Evolutionary conservation across 2,329 filamentous ascomycete species (phyloP).

Genomic region (Cadophora malorum): DNA sequence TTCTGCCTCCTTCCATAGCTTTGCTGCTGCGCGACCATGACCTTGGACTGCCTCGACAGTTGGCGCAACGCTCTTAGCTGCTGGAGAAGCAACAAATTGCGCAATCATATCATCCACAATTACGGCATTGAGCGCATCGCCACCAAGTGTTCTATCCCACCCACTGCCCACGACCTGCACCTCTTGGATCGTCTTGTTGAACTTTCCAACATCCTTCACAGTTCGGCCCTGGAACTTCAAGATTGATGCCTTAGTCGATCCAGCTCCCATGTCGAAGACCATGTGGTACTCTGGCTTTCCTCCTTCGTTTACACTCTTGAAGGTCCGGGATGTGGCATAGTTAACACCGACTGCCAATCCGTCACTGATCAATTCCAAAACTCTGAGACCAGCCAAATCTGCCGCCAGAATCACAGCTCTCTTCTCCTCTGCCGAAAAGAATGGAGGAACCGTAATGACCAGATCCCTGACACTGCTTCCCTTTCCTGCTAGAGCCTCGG

Average conservation of each 20-base stretch:
- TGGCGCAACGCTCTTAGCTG: conserved; percentile 68
- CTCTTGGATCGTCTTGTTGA: conserved; percentile 96
- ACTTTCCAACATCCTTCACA: conserved; percentile 90
- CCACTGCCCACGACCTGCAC: conserved; percentile 86
- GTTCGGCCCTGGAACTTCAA: conserved; percentile 87
- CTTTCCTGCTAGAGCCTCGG: conserved; percentile 80
- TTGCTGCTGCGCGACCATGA: conserved; percentile 85
- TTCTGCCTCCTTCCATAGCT: conserved; percentile 92
- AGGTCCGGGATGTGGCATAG: conserved; percentile 90
- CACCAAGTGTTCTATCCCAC: conserved; percentile 90
- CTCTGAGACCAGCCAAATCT: conserved; percentile 84
- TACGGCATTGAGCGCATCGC: conserved; percentile 85
- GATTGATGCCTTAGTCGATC: conserved; percentile 88
- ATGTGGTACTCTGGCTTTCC: conserved; percentile 90
- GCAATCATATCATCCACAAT: conserved; percentile 89
- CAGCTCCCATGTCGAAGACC: conserved; percentile 97
- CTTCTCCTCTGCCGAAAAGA: conserved; percentile 91
- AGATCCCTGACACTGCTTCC: conserved; percentile 77
- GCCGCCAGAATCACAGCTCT: conserved; percentile 84
- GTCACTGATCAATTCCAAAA: conserved; percentile 85
- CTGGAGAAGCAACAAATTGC: conserved; percentile 75
- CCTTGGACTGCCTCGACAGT: conserved; percentile 67
- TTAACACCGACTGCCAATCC: conserved; percentile 92
- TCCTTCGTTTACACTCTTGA: conserved; percentile 82
- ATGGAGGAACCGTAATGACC: conserved; percentile 88